Evolutionary conservation across 2,329 filamentous ascomycete species (phyloP), one percentile per base, ranked within the genome.

Genomic region (Pleoardoris graminearum): DNA sequence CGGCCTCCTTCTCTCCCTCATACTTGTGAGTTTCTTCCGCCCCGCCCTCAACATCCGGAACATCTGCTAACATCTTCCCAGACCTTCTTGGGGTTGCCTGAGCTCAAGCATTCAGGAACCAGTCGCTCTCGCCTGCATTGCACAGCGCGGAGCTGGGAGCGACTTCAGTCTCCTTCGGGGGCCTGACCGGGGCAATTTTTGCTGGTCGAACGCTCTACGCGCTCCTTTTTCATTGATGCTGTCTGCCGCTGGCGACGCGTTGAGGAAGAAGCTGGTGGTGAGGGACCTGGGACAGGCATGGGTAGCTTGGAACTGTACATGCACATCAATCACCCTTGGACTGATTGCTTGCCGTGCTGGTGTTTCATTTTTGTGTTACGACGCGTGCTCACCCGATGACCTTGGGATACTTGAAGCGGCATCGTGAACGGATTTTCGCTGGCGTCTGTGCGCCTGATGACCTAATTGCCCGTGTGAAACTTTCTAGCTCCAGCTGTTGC

Each of bases 221-320:
- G 42, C 53, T 54, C 41, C 35, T 33, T 71, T 75, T 76, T 77
- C 73, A 67, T 76, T 73, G 62, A 67, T 65, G 49, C 41, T 54
- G 48, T 41, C 37, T 53, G 68, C 70, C 53, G 63, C 33, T 54
- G 12, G 70, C 66, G 59, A 58, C 55, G 67, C 46, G 58, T 69
- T 68, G 69, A 75, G 62, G 74, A 75, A 75, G 72, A 66, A 27
- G 25, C 25, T n/a, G 25, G 25, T 27, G 5, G 5, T 27, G 25
- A 27, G 25, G 25, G 25, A 6, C 25, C 25, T 27, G 25, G 25
- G 25, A 10, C 10, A 27, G n/a, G n/a, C n/a, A n/a, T n/a, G n/a
- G n/a, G n/a, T n/a, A n/a, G n/a, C n/a, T n/a, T n/a, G n/a, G n/a
- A n/a, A n/a, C n/a, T n/a, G n/a, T n/a, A n/a, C n/a, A n/a, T n/a